Evolutionary conservation across 495 filamentous ascomycete species (phyloP).

Genomic region (Xylaria acuta): DNA sequence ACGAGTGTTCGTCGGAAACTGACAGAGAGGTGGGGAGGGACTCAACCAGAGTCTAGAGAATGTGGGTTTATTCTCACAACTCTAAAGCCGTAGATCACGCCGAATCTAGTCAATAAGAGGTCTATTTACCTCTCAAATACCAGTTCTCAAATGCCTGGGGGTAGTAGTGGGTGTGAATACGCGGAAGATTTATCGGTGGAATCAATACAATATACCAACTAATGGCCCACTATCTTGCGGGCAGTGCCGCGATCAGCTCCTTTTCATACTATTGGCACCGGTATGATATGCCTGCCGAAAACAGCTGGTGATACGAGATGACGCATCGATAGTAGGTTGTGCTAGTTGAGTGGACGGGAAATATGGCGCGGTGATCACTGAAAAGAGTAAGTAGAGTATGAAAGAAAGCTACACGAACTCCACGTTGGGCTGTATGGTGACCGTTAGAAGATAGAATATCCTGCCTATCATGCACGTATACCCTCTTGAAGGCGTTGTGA

Average conservation of each 20-base stretch:
- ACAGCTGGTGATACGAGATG: background rate
- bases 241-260: background rate
- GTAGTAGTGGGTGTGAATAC: background rate
- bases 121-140: background rate
- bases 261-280: background rate
- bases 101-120: background rate
- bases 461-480: background rate
- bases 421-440: background rate
- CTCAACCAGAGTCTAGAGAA: background rate
- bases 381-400: background rate
- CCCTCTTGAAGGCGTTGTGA: background rate
- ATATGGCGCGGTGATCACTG: background rate
- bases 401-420: background rate
- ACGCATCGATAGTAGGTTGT: background rate
- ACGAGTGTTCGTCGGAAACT: too few relatives aligned
- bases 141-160: background rate
- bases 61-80: background rate
- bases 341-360: background rate
- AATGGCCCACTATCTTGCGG: background rate
- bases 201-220: background rate
- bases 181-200: background rate
- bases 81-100: background rate
- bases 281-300: background rate
- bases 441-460: background rate
- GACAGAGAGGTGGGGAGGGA: background rate